A percentile compares a stretch with the other conserved stretches of the same genome.
Conservation (phyloP, 768 basidiomycete genomes). For the Atractiella rhizophila region DNA sequence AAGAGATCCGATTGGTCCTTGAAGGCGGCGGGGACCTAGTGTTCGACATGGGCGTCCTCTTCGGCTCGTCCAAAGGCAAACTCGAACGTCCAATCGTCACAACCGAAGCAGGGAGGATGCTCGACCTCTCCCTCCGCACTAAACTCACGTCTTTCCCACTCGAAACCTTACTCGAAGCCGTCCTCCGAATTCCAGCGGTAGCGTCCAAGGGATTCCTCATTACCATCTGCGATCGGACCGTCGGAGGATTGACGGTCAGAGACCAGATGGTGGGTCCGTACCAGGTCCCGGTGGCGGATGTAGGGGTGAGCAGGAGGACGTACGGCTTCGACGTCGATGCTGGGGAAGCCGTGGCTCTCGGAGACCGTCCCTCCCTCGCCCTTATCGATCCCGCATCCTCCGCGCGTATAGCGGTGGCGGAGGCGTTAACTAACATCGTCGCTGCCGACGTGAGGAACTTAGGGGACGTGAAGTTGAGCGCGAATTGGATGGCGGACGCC, state of each 20-base stretch:
- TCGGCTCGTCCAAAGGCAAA: no score
- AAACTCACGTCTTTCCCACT: conserved; percentile 30
- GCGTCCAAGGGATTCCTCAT: conserved; percentile 93
- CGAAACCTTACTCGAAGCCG: conserved; percentile 41
- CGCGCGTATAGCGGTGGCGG: conserved; percentile 84
- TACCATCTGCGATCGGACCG: conserved; percentile 83
- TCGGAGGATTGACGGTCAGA: conserved; percentile 78
- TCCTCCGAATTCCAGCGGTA: conserved; percentile 73
- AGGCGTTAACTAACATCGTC: conserved; percentile 70
- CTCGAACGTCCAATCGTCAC: no score
- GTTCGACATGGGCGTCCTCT: conserved; percentile 79
- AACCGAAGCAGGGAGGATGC: no score
- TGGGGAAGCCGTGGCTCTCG: conserved; percentile 97
- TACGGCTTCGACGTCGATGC: conserved; percentile 63
- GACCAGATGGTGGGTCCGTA: conserved; percentile 99
- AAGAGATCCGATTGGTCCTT: conserved; percentile 62
- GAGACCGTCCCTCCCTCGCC: conserved; percentile 82
- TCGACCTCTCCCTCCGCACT: conserved; percentile 43
- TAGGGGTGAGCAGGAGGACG: conserved; percentile 78
- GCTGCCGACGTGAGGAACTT: conserved; percentile 51
- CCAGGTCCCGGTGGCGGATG: conserved; percentile 93
- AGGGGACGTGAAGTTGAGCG: conserved; percentile 66
- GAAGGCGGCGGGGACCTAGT: conserved; percentile 54
- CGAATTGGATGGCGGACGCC: conserved; percentile 99
- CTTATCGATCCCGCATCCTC: conserved; percentile 67